Base-by-base conservation (phyloP, 495 filamentous ascomycete genomes). In the Bombardia bombarda region DNA sequence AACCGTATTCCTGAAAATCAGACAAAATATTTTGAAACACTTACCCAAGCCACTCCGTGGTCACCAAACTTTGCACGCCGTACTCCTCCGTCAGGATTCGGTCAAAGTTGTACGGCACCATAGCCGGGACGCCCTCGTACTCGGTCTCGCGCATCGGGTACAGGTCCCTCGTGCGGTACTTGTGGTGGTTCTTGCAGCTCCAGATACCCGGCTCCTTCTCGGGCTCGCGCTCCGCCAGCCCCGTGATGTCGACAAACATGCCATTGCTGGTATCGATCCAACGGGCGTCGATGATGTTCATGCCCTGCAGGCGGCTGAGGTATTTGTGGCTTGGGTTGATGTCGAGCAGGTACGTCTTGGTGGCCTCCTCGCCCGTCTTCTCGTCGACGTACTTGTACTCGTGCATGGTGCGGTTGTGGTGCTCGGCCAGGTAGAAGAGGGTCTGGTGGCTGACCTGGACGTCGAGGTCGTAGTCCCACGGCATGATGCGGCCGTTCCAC, bases 381-480 rank as follows among this genome's bases (percentile, higher is more conserved):
- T 65, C 61, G 1, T 47, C 58, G 3, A 64, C 58, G 14, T 80
- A 60, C n/a, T 50, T 59, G 52, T 86, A 87, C 28, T 66, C 62
- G 52, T 85, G 75, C 16, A 73, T 51, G 1, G 80, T 86, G 42
- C 72, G 69, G 57, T 90, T 90, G 58, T 75, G 75, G 22, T 77
- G 60, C 26, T 75, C 54, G 13, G 71, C 83, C 30, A 93, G 67
- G 46, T 75, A 74, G 9, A 60, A 51, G 23, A 89, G 63, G 1
- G 84, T 87, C 12, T 68, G 61, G 9, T 67, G 70, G 21, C 75
- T 77, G 18, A 93, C 79, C 61, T 93, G 87, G 3, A 81, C 83
- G 56, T 93, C 87, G n/a, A 93, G 68, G 60, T 93, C 86, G 73
- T 78, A 86, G 58, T 93, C 87, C 86, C 87, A 93, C 8, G 87